Evolutionary conservation across 2,329 filamentous ascomycete genomes (phyloP), one percentile per base, ranked within the genome.

Genomic region (Curvularia eragrostidis): DNA sequence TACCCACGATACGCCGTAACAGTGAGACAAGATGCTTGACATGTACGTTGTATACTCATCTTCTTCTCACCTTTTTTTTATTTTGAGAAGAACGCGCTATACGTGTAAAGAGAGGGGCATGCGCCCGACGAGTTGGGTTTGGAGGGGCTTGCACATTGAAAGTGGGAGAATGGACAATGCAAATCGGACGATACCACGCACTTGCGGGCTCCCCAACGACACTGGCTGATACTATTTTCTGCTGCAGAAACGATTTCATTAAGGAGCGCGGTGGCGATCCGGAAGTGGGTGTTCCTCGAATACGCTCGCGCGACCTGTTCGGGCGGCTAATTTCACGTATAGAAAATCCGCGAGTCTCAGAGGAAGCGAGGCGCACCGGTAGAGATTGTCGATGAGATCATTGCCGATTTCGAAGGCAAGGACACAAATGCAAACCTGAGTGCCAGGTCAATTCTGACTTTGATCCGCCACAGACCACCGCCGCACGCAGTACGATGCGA

Each of bases 231-330:
- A 56, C 59, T 43, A 56, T 38, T 65, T 63, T 65, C 80, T 34
- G 3, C 21, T 32, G 48, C 71, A 76, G 81, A 57, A 81, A 82
- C 71, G 82, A 83, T 71, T 83, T 83, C 73, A 82, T 83, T 69
- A 74, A 85, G 75, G 92, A 97, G 79, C 90, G 93, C 70, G 95
- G 94, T 66, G 95, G 95, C 69, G 87, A 98, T 80, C 91, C 93
- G 15, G 90, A 96, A 75, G 55, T 58, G 41, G 21, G 55, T 41
- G n/a, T 28, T 49, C 28, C 34, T 39, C 32, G 3, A 38, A 26
- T 21, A 13, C 36, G 15, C 36, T 44, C 19, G 43, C 36, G 50
- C 44, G 30, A 54, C n/a, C 12, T 23, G 23, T 1, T 44, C 21
- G 2, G 21, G 41, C 12, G 36, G 50, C 38, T 57, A 48, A 57